These are phyloP conservation scores for Aspergillus wentii DNA, from an alignment of 495 filamentous ascomycete genomes.

Conservation along the genomic window DNA sequence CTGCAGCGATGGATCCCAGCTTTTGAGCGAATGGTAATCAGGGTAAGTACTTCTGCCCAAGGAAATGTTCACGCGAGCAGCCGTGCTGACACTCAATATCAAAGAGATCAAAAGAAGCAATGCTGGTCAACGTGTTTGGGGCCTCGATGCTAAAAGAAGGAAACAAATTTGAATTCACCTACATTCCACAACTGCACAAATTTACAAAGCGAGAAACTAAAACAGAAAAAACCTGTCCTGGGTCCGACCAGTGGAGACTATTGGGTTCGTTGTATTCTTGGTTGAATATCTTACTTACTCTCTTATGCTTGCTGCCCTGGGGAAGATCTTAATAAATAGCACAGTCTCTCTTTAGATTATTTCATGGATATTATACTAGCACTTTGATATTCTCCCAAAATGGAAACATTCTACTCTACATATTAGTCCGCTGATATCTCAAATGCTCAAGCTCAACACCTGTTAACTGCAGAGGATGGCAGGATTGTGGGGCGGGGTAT, in stretches of 20 bases:
- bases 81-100: neutral
- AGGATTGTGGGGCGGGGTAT: too few species aligned
- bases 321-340: neutral
- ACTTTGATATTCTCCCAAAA: too few species aligned
- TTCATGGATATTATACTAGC: too few species aligned
- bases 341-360: too few species aligned
- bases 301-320: neutral
- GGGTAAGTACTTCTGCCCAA: slow-evolving; percentile 5
- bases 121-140: slow-evolving; percentile 2
- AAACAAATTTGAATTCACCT: slow-evolving; percentile 41
- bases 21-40: slow-evolving; percentile 30
- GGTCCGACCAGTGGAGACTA: neutral
- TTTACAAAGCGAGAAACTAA: slow-evolving; percentile 31
- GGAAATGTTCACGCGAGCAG: neutral
- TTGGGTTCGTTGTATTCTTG: neutral
- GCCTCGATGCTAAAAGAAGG: slow-evolving; percentile 1
- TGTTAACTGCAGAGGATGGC: too few species aligned
- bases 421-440: too few species aligned
- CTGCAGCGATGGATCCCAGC: slow-evolving; percentile 26
- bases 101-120: neutral
- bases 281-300: neutral
- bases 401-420: too few species aligned
- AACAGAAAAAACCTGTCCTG: slow-evolving; percentile 1
- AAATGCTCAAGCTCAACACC: too few species aligned
- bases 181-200: slow-evolving; percentile 36